Evolutionary conservation across 148 eudicot genomes (phyloP), one percentile per base, ranked within the genome.

Genomic region (Fagopyrum tataricum): DNA sequence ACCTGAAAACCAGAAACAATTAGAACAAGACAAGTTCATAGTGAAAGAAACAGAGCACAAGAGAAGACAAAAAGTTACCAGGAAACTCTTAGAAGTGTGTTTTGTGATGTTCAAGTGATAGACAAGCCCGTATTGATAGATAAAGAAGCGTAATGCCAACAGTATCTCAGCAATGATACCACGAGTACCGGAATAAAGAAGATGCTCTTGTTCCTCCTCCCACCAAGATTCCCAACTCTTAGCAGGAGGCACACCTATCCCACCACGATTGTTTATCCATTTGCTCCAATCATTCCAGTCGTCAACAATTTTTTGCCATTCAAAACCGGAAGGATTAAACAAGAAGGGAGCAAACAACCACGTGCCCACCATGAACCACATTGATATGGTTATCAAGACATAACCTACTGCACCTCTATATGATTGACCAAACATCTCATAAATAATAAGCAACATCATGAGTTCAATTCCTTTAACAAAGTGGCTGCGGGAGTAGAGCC

Each of bases 1-100:
- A 95, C 98, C 98, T 95, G 98, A 46, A 71, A 37, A 14, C 14
- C n/a, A 14, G 3, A 37, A 5, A n/a, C 15, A 13, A 12, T 64
- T 64, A 64, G 17, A 64, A 64, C 42, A 64, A 43, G 39, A 43
- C 2, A 9, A 0, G 20, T 64, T 64, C 69, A 37, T 64, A 31
- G 69, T 4, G 42, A 64, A 11, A 24, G 37, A 58, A 58, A 58
- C 1, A 24, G 17, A 24, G 67, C 44, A 64, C 15, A 64, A 64
- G 44, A 64, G 17, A 55, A 39, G n/a, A 37, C n/a, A 15, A 39
- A 37, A 14, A 18, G 15, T 14, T 43, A 70, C 72, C 48, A 70
- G 51, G 44, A 70, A 43, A 21, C 72, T 70, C 44, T 51, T 51
- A 51, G 37, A 43, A 23, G 31, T 18, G 2, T 8, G 26, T 18